phyloP scores from a whole-genome alignment of 2,329 filamentous ascomycete genomes.

The Neonectria ditissima region DNA sequence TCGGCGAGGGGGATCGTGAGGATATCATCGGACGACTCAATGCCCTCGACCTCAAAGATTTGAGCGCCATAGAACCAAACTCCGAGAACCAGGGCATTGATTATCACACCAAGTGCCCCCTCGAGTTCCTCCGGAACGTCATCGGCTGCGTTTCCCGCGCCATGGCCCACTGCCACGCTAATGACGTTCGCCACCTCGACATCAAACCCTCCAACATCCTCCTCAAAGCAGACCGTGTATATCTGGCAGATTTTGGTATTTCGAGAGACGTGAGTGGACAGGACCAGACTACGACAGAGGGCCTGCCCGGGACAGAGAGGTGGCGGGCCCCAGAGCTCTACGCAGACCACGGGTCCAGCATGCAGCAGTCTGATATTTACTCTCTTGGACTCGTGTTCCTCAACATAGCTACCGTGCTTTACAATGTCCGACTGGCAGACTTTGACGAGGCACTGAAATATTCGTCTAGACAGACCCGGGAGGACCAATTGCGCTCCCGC shows the following conservation, averaged over 20 bases:
- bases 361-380: constrained; percentile 62
- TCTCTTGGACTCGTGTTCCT: constrained; percentile 61
- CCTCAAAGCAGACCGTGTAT: constrained; percentile 58
- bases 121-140: constrained; percentile 56
- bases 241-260: constrained; percentile 63
- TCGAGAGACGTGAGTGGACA: constrained; percentile 59
- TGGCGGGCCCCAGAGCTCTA: constrained; percentile 61
- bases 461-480: constrained; percentile 40
- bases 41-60: constrained; percentile 53
- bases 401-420: constrained; percentile 58
- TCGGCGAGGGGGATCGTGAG: constrained; percentile 54
- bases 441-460: constrained; percentile 55
- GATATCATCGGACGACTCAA: constrained; percentile 54
- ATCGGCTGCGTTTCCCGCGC: constrained; percentile 60
- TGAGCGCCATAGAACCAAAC: constrained; percentile 50
- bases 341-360: constrained; percentile 52
- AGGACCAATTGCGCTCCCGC: constrained; percentile 49
- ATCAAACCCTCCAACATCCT: constrained; percentile 63
- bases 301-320: constrained; percentile 55
- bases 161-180: constrained; percentile 56
- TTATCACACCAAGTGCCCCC: constrained; percentile 48
- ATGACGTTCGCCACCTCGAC: constrained; percentile 59
- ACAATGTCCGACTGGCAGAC: constrained; percentile 53
- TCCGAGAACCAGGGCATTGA: constrained; percentile 37
- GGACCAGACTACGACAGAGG: constrained; percentile 59